A percentile compares a stretch with the other conserved stretches of the same genome.
Conservation (phyloP, 257 asterid genomes). For the Linaria vulgaris region DNA sequence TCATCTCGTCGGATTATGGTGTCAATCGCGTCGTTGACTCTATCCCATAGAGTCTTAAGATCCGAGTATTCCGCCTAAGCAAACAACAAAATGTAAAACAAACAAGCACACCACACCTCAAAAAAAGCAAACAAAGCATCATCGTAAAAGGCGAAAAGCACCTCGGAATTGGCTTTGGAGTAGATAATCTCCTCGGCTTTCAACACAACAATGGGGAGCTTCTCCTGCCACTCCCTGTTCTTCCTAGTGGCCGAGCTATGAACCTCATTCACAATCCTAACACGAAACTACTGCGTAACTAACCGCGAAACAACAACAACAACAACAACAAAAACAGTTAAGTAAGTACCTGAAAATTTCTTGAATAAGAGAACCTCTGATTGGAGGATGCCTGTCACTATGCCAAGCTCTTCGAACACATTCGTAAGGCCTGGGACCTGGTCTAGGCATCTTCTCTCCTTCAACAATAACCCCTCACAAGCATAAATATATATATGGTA, state of each 20-base stretch:
- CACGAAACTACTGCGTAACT: constrained; percentile 20
- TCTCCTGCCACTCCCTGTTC: constrained; percentile 93
- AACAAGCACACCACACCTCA: not conserved
- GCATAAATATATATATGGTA: too few relatives aligned
- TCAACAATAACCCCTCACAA: constrained; percentile 27
- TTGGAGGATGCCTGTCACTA: constrained; percentile 80
- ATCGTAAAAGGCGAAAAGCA: constrained; percentile 18
- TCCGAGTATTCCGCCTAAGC: constrained; percentile 86
- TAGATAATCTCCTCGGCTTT: constrained; percentile 93
- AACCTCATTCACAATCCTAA: constrained; percentile 69
- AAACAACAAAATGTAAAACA: constrained; percentile 14
- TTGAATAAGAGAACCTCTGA: constrained; percentile 90
- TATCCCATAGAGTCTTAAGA: constrained; percentile 67
- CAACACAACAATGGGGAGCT: constrained; percentile 85
- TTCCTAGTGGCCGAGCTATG: constrained; percentile 69
- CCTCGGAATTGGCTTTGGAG: constrained; percentile 95
- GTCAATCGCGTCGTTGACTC: constrained; percentile 81
- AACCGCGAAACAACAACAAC: not conserved
- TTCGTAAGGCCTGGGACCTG: constrained; percentile 95
- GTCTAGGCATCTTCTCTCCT: constrained; percentile 84
- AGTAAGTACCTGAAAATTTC: constrained; percentile 76
- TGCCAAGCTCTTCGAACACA: constrained; percentile 98
- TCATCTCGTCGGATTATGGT: constrained; percentile 78
- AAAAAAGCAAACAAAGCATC: constrained; percentile 25
- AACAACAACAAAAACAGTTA: not conserved